Evolutionary conservation across 1,284 basidiomycete species (phyloP).

Genomic region (Schizophyllum amplum): DNA sequence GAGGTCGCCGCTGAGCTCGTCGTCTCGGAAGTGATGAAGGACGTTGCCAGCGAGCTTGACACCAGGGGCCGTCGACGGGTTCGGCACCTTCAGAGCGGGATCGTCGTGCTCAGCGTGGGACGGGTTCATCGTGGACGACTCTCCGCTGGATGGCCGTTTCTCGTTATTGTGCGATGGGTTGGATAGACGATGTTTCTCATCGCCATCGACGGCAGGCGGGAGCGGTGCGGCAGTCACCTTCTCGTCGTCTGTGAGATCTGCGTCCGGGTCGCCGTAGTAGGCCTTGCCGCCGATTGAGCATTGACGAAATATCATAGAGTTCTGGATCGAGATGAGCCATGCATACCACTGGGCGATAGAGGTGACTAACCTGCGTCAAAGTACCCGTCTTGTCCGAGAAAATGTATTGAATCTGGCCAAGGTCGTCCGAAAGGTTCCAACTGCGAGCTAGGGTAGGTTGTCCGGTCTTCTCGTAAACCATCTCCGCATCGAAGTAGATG

Average conservation of each 20-base stretch:
- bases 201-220: neutral
- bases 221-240: conserved; percentile 9
- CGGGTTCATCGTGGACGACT: neutral
- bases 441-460: conserved; percentile 79
- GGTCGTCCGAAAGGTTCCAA: conserved; percentile 96
- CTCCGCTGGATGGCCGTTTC: neutral
- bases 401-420: conserved; percentile 92
- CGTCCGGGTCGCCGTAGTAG: conserved; percentile 62
- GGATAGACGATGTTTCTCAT: neutral
- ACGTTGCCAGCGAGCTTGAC: neutral
- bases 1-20: conserved; percentile 25
- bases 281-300: conserved; percentile 84
- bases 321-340: conserved; percentile 37
- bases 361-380: conserved; percentile 66
- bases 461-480: conserved; percentile 68
- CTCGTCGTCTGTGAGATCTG: conserved; percentile 23
- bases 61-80: neutral
- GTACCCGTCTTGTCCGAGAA: conserved; percentile 99
- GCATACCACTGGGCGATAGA: neutral
- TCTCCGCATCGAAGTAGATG: conserved; percentile 91
- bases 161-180: neutral
- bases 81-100: neutral
- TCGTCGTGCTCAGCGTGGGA: neutral
- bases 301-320: conserved; percentile 93
- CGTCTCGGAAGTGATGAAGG: conserved; percentile 44